These are phyloP conservation scores for Lithohypha guttulata DNA, from an alignment of 2,329 filamentous ascomycete species.

Conservation along the genomic window DNA sequence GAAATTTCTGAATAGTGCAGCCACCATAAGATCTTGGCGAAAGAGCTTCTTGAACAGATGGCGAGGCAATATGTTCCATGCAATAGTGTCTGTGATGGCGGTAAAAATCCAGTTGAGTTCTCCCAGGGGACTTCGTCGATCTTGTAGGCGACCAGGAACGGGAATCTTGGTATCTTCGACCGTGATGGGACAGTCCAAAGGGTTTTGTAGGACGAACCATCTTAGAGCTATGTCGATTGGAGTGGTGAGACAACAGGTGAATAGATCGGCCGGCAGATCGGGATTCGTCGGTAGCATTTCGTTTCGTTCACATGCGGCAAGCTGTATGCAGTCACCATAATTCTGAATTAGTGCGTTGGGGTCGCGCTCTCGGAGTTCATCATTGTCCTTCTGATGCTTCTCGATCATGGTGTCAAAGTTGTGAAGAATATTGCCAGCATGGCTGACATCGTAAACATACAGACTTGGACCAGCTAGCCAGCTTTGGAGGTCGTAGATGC, in stretches of 20 bases:
- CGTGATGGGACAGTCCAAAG: constrained; percentile 54
- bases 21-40: constrained; percentile 96
- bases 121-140: constrained; percentile 83
- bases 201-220: constrained; percentile 93
- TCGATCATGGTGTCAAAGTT: constrained; percentile 93
- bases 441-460: constrained; percentile 96
- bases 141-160: constrained; percentile 81
- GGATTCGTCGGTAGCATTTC: constrained; percentile 94
- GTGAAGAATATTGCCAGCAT: constrained; percentile 86
- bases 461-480: constrained; percentile 94
- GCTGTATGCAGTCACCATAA: constrained; percentile 80
- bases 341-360: constrained; percentile 52
- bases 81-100: constrained; percentile 95
- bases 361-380: constrained; percentile 63
- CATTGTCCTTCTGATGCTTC: constrained; percentile 85
- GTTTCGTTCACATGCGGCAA: constrained; percentile 80
- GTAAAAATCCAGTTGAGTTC: constrained; percentile 99
- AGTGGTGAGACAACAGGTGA: constrained; percentile 90
- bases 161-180: constrained; percentile 70
- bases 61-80: constrained; percentile 88
- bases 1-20: constrained; percentile 91
- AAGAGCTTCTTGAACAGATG: constrained; percentile 94
- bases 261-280: constrained; percentile 82
- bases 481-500: constrained; percentile 83
- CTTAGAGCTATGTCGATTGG: constrained; percentile 95